These are phyloP conservation scores for Venturiaceae sp. DNA, from an alignment of 2,329 filamentous ascomycete species.

Conservation along the genomic window DNA sequence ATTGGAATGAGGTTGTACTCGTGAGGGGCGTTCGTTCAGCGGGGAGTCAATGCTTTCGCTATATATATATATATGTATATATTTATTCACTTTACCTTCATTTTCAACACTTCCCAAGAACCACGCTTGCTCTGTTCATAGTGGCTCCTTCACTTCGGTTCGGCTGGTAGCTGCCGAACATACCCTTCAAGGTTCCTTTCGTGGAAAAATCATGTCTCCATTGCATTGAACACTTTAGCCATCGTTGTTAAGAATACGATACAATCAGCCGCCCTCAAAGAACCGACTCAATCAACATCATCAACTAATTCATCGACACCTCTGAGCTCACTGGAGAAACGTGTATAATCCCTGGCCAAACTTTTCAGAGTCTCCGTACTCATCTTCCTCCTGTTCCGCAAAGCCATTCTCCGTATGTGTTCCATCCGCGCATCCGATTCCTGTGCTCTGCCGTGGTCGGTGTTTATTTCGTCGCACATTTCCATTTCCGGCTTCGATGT, in stretches of 20 bases:
- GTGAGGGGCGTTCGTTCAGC: neutral
- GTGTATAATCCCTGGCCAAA: constrained; percentile 14
- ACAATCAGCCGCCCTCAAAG: too few species aligned
- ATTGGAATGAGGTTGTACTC: neutral
- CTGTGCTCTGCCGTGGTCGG: constrained; percentile 5
- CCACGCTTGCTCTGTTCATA: too few species aligned
- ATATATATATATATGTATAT: too few species aligned
- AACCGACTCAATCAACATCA: neutral
- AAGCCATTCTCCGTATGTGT: constrained; percentile 21
- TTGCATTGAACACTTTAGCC: too few species aligned
- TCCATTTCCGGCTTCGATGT: constrained; percentile 17
- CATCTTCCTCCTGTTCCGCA: constrained; percentile 29
- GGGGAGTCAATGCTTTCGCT: too few species aligned
- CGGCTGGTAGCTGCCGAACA: too few species aligned
- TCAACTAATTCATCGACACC: neutral
- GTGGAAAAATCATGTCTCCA: too few species aligned
- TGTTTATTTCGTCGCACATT: constrained; percentile 9
- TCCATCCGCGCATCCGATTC: constrained; percentile 10
- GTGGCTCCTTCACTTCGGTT: too few species aligned
- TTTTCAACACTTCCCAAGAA: too few species aligned
- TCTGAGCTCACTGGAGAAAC: neutral
- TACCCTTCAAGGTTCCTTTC: too few species aligned
- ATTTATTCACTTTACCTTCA: too few species aligned
- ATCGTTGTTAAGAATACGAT: too few species aligned
- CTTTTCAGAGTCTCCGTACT: constrained; percentile 29